Conservation (phyloP, 2,329 filamentous ascomycete species). For the Botrytis porri region DNA sequence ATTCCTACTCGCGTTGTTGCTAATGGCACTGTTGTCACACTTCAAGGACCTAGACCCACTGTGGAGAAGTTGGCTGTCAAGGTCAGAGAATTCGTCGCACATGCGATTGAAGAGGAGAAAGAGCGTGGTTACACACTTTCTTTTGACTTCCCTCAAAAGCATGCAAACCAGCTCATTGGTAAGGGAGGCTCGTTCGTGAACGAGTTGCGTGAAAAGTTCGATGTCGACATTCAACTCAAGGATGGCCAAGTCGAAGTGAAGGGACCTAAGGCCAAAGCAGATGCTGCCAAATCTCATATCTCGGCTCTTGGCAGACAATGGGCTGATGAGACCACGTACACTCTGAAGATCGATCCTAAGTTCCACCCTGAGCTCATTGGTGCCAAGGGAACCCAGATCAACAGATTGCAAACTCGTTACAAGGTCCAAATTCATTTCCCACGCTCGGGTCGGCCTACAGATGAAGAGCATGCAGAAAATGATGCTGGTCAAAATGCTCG, state of each 20-base stretch:
- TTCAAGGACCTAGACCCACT: conserved; percentile 72
- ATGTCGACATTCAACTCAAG: conserved; percentile 80
- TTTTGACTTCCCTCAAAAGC: conserved; percentile 95
- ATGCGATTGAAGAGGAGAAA: conserved; percentile 89
- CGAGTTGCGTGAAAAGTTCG: conserved; percentile 63
- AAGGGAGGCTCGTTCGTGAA: conserved; percentile 65
- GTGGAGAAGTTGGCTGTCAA: conserved; percentile 72
- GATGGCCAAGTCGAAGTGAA: conserved; percentile 95
- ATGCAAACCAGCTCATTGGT: conserved; percentile 77
- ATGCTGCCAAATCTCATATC: conserved; percentile 81
- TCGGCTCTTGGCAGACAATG: conserved; percentile 73
- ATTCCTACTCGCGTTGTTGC: conserved; percentile 60
- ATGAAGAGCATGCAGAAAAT: conserved; percentile 67
- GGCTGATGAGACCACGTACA: conserved; percentile 85
- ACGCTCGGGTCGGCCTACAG: conserved; percentile 56
- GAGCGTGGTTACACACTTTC: conserved; percentile 82
- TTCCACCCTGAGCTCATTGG: conserved; percentile 95
- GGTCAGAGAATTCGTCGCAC: conserved; percentile 74
- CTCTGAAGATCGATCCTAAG: conserved; percentile 87
- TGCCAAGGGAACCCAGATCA: conserved; percentile 80
- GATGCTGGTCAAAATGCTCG: conserved; percentile 65
- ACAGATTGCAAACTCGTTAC: conserved; percentile 88
- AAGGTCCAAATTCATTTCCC: conserved; percentile 96
- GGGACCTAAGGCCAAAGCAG: conserved; percentile 91
- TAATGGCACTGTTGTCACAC: conserved; percentile 59